A percentile compares a stretch with the other conserved stretches of the same genome.
These are phyloP conservation scores for Macrolepiota dolichaula DNA, from an alignment of 768 basidiomycete species.

Conservation along the genomic window DNA sequence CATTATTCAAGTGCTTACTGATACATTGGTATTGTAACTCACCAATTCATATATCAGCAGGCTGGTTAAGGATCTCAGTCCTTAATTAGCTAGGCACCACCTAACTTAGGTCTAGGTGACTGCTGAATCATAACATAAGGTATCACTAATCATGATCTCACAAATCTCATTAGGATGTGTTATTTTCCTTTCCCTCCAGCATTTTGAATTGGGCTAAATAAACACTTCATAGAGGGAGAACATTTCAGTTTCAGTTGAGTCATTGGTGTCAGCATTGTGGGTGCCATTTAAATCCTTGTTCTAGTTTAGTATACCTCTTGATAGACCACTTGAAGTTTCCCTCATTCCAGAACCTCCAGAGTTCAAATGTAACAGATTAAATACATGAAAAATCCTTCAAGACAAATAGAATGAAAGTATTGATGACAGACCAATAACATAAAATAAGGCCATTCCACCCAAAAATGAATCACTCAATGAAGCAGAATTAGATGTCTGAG, in stretches of 20 bases:
- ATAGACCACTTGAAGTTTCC: slow-evolving; percentile 4
- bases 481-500: neutral
- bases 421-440: neutral
- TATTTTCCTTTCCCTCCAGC: no score
- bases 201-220: no score
- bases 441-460: neutral
- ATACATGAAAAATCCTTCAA: neutral
- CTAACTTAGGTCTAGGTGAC: no score
- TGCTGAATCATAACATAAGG: no score
- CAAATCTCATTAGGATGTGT: no score
- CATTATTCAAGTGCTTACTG: no score
- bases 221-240: no score
- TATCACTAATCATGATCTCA: no score
- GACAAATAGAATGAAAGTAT: neutral
- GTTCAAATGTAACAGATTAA: neutral
- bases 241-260: slow-evolving; percentile 16
- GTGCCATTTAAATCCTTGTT: slow-evolving; percentile 14
- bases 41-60: no score
- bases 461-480: neutral
- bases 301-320: slow-evolving; percentile 8
- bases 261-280: slow-evolving; percentile 17
- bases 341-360: neutral
- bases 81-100: no score
- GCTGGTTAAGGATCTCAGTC: no score
- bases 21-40: no score